A percentile compares a stretch with the other conserved stretches of the same genome.
These are phyloP conservation scores for Pyrenochaeta sp. DNA, from an alignment of 2,329 filamentous ascomycete genomes.

Conservation along the genomic window DNA sequence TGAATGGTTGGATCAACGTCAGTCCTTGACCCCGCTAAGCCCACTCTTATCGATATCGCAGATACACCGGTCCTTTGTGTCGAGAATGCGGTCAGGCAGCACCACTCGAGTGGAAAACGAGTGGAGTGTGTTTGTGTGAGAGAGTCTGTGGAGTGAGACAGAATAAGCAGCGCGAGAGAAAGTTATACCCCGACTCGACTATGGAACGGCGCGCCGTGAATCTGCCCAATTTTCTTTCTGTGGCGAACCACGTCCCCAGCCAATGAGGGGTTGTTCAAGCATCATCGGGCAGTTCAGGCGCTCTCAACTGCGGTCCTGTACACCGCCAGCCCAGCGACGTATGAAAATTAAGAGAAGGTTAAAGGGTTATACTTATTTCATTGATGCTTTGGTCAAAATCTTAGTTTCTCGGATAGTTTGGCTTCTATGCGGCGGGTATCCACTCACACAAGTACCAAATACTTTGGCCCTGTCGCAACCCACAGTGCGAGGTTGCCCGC, in stretches of 20 bases:
- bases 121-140: conserved; percentile 12
- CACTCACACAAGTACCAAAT: too few relatives aligned
- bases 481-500: too few relatives aligned
- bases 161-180: conserved; percentile 7
- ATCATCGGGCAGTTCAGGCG: conserved; percentile 29
- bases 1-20: conserved; percentile 26
- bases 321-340: too few relatives aligned
- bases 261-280: conserved; percentile 24
- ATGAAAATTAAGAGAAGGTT: too few relatives aligned
- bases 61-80: conserved; percentile 16
- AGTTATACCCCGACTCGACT: too few relatives aligned
- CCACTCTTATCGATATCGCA: conserved; percentile 21
- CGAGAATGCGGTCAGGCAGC: conserved; percentile 8
- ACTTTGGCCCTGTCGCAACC: too few relatives aligned
- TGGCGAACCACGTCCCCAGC: conserved; percentile 25
- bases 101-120: conserved; percentile 20
- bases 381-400: too few relatives aligned
- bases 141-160: conserved; percentile 5
- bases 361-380: too few relatives aligned
- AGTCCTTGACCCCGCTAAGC: conserved; percentile 29
- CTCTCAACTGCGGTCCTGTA: conserved; percentile 4
- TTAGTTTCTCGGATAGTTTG: too few relatives aligned
- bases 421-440: too few relatives aligned
- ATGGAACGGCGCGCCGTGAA: conserved; percentile 20
- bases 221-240: conserved; percentile 32